phyloP scores from a whole-genome alignment of 495 filamentous ascomycete species.

The Aspergillus avenaceus region DNA sequence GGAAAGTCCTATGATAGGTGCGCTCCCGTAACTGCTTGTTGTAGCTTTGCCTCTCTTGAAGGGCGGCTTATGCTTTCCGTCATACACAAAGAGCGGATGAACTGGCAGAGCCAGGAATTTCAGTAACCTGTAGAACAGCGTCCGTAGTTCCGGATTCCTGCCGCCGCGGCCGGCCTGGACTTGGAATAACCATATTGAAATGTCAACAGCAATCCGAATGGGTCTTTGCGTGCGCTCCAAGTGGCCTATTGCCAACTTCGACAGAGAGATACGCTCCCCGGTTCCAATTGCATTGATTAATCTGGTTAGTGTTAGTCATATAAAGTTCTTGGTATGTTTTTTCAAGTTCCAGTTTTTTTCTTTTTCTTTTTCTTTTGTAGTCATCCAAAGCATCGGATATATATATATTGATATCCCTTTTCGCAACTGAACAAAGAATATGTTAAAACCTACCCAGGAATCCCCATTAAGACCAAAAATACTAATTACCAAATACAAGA shows the following conservation, averaged over 20 bases:
- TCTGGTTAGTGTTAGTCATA: slow-evolving; percentile 42
- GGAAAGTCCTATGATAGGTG: slow-evolving; percentile 52
- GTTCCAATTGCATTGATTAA: slow-evolving; percentile 85
- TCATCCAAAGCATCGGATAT: too few relatives aligned
- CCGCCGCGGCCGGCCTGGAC: slow-evolving; percentile 82
- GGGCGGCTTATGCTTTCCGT: slow-evolving; percentile 82
- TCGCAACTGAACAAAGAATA: background rate
- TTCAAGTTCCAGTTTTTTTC: too few relatives aligned
- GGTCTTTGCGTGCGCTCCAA: slow-evolving; percentile 67
- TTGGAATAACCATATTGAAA: slow-evolving; percentile 97
- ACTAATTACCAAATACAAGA: slow-evolving; percentile 1
- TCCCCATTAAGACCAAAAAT: slow-evolving; percentile 33
- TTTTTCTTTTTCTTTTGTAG: too few relatives aligned
- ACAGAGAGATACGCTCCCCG: slow-evolving; percentile 74
- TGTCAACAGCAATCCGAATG: slow-evolving; percentile 85
- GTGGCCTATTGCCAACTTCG: slow-evolving; percentile 74
- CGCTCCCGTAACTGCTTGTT: slow-evolving; percentile 36
- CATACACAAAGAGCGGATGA: slow-evolving; percentile 92
- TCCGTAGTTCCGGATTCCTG: slow-evolving; percentile 84
- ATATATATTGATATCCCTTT: slow-evolving; percentile 8
- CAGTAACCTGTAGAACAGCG: slow-evolving; percentile 86
- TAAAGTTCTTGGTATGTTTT: too few relatives aligned
- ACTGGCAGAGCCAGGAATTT: slow-evolving; percentile 77
- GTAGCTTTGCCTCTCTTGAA: slow-evolving; percentile 75
- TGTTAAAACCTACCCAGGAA: slow-evolving; percentile 38